phyloP scores from a whole-genome alignment of 2,329 filamentous ascomycete species.

The Pyricularia sp. region DNA sequence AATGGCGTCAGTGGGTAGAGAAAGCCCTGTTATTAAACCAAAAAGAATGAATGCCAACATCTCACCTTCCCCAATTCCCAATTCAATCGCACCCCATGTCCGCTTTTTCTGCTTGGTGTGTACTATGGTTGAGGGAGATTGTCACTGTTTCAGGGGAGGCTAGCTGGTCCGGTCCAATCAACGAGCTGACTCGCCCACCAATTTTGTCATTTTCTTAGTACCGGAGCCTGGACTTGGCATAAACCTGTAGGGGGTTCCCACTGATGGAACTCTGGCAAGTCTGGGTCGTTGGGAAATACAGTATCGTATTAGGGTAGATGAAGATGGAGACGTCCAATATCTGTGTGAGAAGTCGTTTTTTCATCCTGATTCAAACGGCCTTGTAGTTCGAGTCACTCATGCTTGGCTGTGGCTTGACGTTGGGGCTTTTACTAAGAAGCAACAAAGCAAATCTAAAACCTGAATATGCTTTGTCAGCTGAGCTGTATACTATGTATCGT shows the following conservation, averaged over 20 bases:
- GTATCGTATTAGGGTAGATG: too few species aligned
- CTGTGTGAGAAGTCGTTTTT: too few species aligned
- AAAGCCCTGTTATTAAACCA: neutral
- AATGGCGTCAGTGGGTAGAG: neutral
- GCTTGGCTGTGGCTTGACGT: too few species aligned
- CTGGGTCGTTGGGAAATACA: neutral
- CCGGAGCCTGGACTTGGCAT: too few species aligned
- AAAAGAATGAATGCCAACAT: neutral
- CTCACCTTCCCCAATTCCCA: neutral
- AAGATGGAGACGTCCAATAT: too few species aligned
- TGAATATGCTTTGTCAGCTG: too few species aligned
- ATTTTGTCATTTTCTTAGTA: neutral
- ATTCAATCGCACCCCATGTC: neutral
- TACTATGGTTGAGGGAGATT: neutral
- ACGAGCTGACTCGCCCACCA: neutral
- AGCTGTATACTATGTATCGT: too few species aligned
- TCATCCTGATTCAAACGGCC: too few species aligned
- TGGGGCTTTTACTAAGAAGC: too few species aligned
- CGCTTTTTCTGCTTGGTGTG: neutral
- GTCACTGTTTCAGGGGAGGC: neutral
- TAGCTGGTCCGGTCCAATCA: neutral
- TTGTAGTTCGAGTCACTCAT: too few species aligned
- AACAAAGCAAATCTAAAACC: too few species aligned
- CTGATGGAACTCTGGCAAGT: neutral
- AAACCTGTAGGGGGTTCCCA: neutral